These are phyloP conservation scores for Pseudotsuga menziesii DNA, from an alignment of 75 land plant genomes.

Conservation along the genomic window DNA sequence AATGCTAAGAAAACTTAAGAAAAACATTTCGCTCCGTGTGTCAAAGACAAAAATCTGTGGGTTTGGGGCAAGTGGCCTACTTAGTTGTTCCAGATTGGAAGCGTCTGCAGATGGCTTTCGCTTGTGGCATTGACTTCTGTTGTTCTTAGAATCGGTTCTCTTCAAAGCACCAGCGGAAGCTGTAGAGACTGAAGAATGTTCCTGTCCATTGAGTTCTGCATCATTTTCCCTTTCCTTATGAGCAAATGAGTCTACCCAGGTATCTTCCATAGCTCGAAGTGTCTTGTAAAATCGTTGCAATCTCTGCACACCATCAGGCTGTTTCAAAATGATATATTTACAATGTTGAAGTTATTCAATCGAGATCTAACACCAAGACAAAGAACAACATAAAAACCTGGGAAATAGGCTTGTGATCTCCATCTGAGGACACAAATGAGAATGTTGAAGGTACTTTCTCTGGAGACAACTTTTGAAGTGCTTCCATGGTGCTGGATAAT, in stretches of 20 bases:
- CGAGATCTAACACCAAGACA: neutral
- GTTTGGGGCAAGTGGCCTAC: conserved; percentile 13
- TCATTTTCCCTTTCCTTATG: neutral
- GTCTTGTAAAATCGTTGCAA: conserved; percentile 20
- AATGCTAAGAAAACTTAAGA: neutral
- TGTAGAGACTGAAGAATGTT: neutral
- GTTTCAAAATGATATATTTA: conserved; percentile 10
- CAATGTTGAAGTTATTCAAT: neutral
- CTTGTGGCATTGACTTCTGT: neutral
- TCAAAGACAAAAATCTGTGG: neutral
- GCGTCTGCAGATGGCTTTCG: conserved; percentile 14
- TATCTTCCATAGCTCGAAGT: conserved; percentile 18
- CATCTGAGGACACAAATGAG: neutral
- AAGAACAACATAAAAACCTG: conserved; percentile 16
- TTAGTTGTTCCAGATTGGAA: conserved; percentile 22
- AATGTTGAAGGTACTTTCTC: conserved; percentile 11
- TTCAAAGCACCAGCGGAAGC: conserved; percentile 4
- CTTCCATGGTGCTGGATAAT: conserved; percentile 22
- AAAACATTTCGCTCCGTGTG: neutral
- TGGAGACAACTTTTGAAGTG: conserved; percentile 19
- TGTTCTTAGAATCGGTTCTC: conserved; percentile 3
- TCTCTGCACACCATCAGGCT: conserved; percentile 13
- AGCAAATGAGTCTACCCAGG: conserved; percentile 18
- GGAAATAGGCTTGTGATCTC: conserved; percentile 19
- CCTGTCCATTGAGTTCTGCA: neutral